phyloP scores from a whole-genome alignment of 2,329 filamentous ascomycete genomes.

The Fusarium acutatum region DNA sequence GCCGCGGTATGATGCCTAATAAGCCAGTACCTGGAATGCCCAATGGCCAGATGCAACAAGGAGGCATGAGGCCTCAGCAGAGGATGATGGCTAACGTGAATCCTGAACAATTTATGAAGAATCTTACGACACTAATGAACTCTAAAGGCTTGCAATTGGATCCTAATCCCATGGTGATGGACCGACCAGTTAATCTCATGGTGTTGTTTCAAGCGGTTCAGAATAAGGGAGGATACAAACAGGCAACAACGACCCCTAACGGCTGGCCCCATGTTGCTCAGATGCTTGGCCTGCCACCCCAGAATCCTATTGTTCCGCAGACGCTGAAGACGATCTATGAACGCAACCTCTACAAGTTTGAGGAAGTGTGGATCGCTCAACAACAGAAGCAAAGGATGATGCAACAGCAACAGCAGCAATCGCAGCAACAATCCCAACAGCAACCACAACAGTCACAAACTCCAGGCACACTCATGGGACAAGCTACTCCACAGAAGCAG shows the following conservation, averaged over 20 bases:
- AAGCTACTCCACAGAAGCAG: conserved; percentile 46
- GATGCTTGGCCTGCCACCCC: conserved; percentile 68
- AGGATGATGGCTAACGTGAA: conserved; percentile 55
- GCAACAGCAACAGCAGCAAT: conserved; percentile 56
- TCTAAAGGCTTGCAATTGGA: conserved; percentile 78
- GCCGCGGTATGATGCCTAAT: conserved; percentile 62
- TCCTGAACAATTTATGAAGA: conserved; percentile 78
- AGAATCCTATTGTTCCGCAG: conserved; percentile 71
- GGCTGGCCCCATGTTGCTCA: conserved; percentile 79
- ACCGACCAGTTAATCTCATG: conserved; percentile 77
- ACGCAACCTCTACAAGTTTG: conserved; percentile 78
- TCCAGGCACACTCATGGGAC: conserved; percentile 41
- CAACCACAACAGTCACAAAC: conserved; percentile 48
- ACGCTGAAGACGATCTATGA: conserved; percentile 80
- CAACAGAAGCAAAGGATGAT: conserved; percentile 63
- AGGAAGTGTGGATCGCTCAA: conserved; percentile 70
- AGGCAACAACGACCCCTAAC: conserved; percentile 73
- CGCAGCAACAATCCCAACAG: conserved; percentile 50
- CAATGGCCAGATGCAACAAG: conserved; percentile 65
- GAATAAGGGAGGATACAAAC: conserved; percentile 81
- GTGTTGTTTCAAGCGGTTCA: conserved; percentile 79
- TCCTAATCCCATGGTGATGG: conserved; percentile 75
- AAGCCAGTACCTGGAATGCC: conserved; percentile 58
- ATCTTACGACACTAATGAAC: conserved; percentile 80
- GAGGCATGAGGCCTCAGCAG: conserved; percentile 60